Base-by-base conservation (phyloP, 2,329 filamentous ascomycete genomes). In the Pseudogymnoascus sp. region DNA sequence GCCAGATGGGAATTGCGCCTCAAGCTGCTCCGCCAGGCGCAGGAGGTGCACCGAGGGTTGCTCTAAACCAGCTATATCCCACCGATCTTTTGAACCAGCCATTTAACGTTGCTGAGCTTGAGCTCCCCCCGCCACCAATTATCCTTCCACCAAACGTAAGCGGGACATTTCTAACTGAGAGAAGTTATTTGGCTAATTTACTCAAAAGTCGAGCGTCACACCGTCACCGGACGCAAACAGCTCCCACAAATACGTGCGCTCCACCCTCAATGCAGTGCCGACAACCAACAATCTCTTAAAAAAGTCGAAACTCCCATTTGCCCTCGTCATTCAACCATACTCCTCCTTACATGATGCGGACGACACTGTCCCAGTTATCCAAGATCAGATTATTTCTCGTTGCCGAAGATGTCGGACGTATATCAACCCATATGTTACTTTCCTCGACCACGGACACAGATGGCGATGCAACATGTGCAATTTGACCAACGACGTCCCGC, bases 391-490 rank as follows among this genome's bases (percentile, higher is more conserved):
- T 66, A 99, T 99, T 73, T 95, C 93, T 62, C 87, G 94, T 70
- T 99, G 94, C 79, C 85, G 94, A 74, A 87, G 94, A 76, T 99
- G 94, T 77, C 83, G 94, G 68, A 94, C 93, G 61, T 97, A 97
- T 74, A 97, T 97, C 79, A 97, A 97, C 74, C 92, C 94, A 11
- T 99, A 93, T 68, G 94, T 96, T 63, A 91, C 90, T 54, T 99
- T 99, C 77, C 79, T 99, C 64, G 94, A 99, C 70, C 91, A 97
- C 71, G 94, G 94, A 54, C 94, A 99, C 76, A 85, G 94, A 71
- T 99, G 94, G 94, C 88, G 93, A 71, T 99, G 94, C 79, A 99
- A 99, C 77, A 97, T 99, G 92, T 99, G 94, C 76, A 97, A 96
- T 75, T 80, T 99, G 66, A 97, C 92, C 68, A 99, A 99, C 73